Evolutionary conservation across 139 green algal species (phyloP), one percentile per base, ranked within the genome.

Genomic region (Haematococcus lacustris): DNA sequence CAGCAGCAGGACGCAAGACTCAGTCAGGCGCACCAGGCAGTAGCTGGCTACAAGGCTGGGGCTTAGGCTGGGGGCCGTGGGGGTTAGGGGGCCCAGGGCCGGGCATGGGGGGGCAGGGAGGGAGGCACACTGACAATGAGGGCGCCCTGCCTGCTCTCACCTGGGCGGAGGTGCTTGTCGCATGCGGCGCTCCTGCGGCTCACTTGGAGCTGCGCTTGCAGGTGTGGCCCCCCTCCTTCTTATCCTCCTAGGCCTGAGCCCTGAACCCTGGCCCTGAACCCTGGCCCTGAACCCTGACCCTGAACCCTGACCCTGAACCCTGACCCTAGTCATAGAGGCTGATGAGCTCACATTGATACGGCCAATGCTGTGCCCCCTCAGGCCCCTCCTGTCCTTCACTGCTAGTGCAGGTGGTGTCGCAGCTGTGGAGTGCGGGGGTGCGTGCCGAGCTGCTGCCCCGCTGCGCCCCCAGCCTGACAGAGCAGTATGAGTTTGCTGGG

Each of bases 401-500:
- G n/a, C n/a, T n/a, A n/a, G 1, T 90, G 82, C 67, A 75, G 66
- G 76, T 96, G 41, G 70, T 88, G 1, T 71, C 76, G 1, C 51
- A 74, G 66, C 84, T 94, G 51, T 93, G 90, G 88, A 78, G 76
- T 2, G 86, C 75, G 7, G 91, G 92, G 4, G 59, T 78, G 40
- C 50, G 33, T 17, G 87, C 91, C 1, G 88, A 93, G 78, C 74
- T 90, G 66, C 57, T 95, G 75, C 85, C 78, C 1, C 64, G 76
- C 1, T 68, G 75, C 5, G 68, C 76, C 21, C 92, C 92, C 40
- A 73, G 51, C 39, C 71, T 84, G n/a, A 66, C 66, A 2, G 79
- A 84, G 71, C 91, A 97, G 83, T 96, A 93, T 76, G 88, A 92
- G 74, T 92, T 90, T 60, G 91, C 90, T 0, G 73, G 80, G 32